Conservation (phyloP, 768 basidiomycete genomes). For the Lactifluus subvellereus region DNA sequence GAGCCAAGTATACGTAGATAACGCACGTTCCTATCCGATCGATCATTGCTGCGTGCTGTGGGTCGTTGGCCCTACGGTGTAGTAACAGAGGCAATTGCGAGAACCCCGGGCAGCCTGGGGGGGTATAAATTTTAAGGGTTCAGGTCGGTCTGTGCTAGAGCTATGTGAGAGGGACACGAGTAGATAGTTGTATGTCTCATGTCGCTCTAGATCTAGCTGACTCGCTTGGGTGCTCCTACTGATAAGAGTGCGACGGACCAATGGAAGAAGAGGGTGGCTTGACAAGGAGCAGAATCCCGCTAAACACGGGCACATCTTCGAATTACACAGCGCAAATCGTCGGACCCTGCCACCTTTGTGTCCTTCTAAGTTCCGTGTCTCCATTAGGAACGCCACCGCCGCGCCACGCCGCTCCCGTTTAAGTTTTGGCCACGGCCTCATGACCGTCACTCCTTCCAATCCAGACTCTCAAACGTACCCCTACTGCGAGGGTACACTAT, state of each 20-base stretch:
- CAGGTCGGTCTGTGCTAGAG: no score
- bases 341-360: slow-evolving; percentile 1
- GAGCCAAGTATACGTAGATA: neutral
- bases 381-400: slow-evolving; percentile 13
- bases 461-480: neutral
- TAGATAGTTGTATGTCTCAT: no score
- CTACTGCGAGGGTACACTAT: neutral
- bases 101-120: no score
- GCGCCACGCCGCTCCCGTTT: slow-evolving; percentile 9
- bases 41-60: neutral
- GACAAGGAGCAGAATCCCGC: neutral
- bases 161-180: no score
- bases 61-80: no score
- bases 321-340: slow-evolving; percentile 8
- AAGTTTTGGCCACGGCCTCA: slow-evolving; percentile 4
- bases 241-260: neutral
- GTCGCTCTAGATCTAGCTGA: no score
- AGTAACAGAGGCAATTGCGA: no score
- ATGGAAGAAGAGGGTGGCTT: neutral
- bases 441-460: slow-evolving; percentile 4
- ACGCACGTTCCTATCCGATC: neutral
- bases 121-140: no score
- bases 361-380: slow-evolving; percentile 11
- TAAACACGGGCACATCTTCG: neutral
- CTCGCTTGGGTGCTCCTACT: neutral